Conservation (phyloP, 2,329 filamentous ascomycete species). For the Sporothrix humicola region DNA sequence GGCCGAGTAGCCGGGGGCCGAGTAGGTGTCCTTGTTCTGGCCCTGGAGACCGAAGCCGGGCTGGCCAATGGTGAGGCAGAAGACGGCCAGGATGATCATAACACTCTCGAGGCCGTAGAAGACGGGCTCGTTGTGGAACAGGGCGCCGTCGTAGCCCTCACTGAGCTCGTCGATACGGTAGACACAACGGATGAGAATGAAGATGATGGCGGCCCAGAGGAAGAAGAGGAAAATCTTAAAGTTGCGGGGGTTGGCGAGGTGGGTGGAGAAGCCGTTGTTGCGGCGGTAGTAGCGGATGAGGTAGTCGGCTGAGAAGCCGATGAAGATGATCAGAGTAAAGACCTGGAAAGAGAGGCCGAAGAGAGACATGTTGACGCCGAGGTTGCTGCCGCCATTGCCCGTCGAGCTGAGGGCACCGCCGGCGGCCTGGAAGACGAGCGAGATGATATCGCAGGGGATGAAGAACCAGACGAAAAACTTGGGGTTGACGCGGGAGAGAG, state of each 20-base stretch:
- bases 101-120: constrained; percentile 62
- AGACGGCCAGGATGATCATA: constrained; percentile 36
- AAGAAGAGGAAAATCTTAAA: constrained; percentile 55
- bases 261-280: background rate
- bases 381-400: constrained; percentile 52
- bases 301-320: constrained; percentile 55
- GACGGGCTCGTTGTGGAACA: constrained; percentile 58
- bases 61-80: constrained; percentile 36
- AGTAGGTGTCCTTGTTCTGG: background rate
- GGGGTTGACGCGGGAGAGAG: constrained; percentile 51
- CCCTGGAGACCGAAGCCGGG: constrained; percentile 38
- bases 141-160: constrained; percentile 62
- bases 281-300: constrained; percentile 49
- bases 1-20: background rate
- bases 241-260: background rate
- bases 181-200: constrained; percentile 63
- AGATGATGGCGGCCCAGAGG: constrained; percentile 59
- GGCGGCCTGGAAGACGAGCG: constrained; percentile 60
- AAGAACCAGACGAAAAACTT: constrained; percentile 53
- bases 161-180: constrained; percentile 68
- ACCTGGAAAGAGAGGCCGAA: constrained; percentile 66
- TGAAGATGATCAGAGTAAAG: constrained; percentile 59
- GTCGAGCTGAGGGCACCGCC: constrained; percentile 59
- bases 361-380: constrained; percentile 56
- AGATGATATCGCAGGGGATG: constrained; percentile 60